phyloP scores from a whole-genome alignment of 176 grass and related monocot species.

The Hyparrhenia diplandra region DNA sequence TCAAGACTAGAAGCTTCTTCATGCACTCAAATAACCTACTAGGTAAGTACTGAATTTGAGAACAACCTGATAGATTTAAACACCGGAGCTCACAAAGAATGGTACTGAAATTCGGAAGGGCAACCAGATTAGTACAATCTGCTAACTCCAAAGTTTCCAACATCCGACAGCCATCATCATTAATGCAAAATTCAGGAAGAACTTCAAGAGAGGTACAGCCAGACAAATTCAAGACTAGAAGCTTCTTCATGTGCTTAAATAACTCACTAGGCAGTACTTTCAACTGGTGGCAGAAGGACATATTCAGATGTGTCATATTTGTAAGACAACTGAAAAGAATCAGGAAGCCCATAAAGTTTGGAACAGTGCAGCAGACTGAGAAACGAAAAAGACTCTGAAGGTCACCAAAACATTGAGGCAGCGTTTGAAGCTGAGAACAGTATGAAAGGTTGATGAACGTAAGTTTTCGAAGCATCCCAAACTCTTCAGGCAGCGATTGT shows the following conservation, averaged over 20 bases:
- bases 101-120: not conserved
- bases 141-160: not conserved
- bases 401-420: not conserved
- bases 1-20: too few species aligned
- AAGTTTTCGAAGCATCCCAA: not conserved
- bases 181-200: not conserved
- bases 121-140: not conserved
- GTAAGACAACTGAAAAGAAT: not conserved
- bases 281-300: not conserved
- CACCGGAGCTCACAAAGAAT: not conserved
- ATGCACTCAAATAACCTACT: too few species aligned
- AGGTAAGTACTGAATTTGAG: not conserved
- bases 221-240: not conserved
- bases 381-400: not conserved
- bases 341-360: not conserved
- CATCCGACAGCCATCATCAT: not conserved
- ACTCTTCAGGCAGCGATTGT: not conserved
- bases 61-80: constrained; percentile 7
- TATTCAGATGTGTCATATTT: not conserved
- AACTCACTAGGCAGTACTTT: not conserved
- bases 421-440: not conserved
- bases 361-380: not conserved
- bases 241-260: not conserved
- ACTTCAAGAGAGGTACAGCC: not conserved
- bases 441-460: not conserved